Percentiles rank a stretch among this genome's conserved stretches.
phyloP scores from a whole-genome alignment of 2,329 filamentous ascomycete species.

The Epichloe typhina region DNA sequence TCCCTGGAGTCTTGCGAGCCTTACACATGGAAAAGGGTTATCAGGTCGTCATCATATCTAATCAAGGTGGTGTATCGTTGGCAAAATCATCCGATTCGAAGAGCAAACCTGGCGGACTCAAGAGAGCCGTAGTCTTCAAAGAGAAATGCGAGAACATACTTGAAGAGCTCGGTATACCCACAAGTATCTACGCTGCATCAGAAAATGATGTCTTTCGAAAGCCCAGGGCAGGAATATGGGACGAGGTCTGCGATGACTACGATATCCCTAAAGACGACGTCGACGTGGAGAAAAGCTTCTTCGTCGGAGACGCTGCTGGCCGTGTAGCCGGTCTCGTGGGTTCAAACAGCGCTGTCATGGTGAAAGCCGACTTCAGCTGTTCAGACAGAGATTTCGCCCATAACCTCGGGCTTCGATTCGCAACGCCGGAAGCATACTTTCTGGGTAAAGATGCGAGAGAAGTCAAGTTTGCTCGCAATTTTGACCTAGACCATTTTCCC shows the following conservation, averaged over 20 bases:
- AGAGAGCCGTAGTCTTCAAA: conserved; percentile 69
- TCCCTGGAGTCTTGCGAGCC: conserved; percentile 53
- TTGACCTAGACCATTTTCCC: conserved; percentile 52
- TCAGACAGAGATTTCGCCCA: conserved; percentile 68
- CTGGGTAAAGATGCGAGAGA: conserved; percentile 49
- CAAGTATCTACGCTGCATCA: conserved; percentile 77
- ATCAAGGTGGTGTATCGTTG: conserved; percentile 73
- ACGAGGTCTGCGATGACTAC: conserved; percentile 43
- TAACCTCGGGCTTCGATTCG: conserved; percentile 69
- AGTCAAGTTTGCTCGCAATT: conserved; percentile 48
- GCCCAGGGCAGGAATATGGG: conserved; percentile 83
- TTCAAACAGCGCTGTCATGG: conserved; percentile 11
- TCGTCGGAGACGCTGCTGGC: conserved; percentile 77
- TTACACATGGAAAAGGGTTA: conserved; percentile 60
- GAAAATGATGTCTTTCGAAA: conserved; percentile 73
- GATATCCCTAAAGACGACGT: conserved; percentile 43
- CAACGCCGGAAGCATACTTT: conserved; percentile 89
- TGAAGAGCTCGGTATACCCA: conserved; percentile 57
- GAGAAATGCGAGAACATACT: conserved; percentile 61
- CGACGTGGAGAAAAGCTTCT: conserved; percentile 62
- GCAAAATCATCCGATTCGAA: conserved; percentile 56
- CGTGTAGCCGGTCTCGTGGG: conserved; percentile 29
- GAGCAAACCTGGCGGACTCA: conserved; percentile 46
- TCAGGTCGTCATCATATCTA: conserved; percentile 68
- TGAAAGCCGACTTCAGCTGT: conserved; percentile 48